Conservation (phyloP, 257 asterid species). For the Gardenia jasminoides region DNA sequence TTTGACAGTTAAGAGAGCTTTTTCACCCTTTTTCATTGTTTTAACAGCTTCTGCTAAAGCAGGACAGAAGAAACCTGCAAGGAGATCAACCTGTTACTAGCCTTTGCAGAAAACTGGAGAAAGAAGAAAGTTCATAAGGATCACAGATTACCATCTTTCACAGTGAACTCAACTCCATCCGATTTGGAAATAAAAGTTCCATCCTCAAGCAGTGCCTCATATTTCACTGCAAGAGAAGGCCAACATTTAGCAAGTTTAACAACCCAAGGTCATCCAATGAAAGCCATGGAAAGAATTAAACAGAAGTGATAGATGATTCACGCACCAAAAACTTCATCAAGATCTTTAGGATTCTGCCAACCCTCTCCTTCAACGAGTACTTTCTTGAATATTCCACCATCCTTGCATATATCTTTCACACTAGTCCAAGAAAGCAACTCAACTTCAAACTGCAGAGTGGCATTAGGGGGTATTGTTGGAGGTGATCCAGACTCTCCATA, state of each 20-base stretch:
- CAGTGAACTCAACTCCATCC: constrained; percentile 49
- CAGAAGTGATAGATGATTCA: background rate
- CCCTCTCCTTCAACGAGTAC: constrained; percentile 49
- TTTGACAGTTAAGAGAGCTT: constrained; percentile 35
- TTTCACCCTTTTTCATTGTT: constrained; percentile 62
- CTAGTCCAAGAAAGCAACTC: constrained; percentile 55
- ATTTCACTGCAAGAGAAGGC: constrained; percentile 36
- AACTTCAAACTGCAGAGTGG: constrained; percentile 57
- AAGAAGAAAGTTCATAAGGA: background rate
- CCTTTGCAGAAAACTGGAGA: background rate
- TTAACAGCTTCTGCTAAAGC: constrained; percentile 51
- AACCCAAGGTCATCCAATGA: background rate
- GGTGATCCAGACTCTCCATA: constrained; percentile 65
- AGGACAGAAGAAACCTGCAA: constrained; percentile 52
- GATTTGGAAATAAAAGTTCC: constrained; percentile 46
- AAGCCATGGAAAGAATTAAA: background rate
- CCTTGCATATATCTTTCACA: constrained; percentile 54
- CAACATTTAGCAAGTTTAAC: background rate
- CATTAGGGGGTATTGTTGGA: constrained; percentile 51
- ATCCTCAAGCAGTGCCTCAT: constrained; percentile 45
- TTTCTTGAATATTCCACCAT: constrained; percentile 59
- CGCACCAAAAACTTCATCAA: constrained; percentile 55
- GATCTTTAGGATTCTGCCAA: constrained; percentile 60
- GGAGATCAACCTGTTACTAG: constrained; percentile 1
- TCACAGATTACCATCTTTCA: constrained; percentile 39